Evolutionary conservation across 768 basidiomycete species (phyloP).

Genomic region (Lactarius sanguifluus): DNA sequence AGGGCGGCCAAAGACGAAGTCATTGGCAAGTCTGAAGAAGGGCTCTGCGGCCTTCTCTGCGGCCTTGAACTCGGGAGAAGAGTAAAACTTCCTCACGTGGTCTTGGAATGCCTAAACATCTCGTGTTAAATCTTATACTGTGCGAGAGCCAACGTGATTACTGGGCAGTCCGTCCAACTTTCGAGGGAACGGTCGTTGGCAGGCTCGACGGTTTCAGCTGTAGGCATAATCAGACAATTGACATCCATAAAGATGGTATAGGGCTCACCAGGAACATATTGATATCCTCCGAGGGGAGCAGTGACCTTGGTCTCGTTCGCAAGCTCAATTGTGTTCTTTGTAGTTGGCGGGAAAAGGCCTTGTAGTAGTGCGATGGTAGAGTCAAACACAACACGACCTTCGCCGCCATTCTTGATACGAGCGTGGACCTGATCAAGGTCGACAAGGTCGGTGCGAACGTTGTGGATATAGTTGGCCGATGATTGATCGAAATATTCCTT

Average conservation of each 20-base stretch:
- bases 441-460: constrained; percentile 65
- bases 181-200: constrained; percentile 80
- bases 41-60: constrained; percentile 53
- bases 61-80: constrained; percentile 65
- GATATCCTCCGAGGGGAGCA: constrained; percentile 79
- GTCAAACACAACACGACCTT: constrained; percentile 86
- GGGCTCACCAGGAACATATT: constrained; percentile 72
- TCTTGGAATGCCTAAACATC: constrained; percentile 56
- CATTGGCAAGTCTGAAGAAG: constrained; percentile 66
- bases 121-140: constrained; percentile 7
- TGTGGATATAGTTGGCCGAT: constrained; percentile 69
- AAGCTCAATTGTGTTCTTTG: constrained; percentile 66
- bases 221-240: constrained; percentile 10
- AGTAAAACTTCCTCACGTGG: constrained; percentile 60
- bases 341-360: constrained; percentile 82
- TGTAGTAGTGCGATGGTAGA: constrained; percentile 82
- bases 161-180: constrained; percentile 69
- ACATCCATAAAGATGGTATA: neutral
- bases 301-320: constrained; percentile 74
- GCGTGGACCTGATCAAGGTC: constrained; percentile 72
- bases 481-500: constrained; percentile 61
- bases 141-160: constrained; percentile 34
- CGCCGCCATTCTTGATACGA: constrained; percentile 79
- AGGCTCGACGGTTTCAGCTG: constrained; percentile 85
- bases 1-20: constrained; percentile 70